A percentile compares a stretch with the other conserved stretches of the same genome.
These are phyloP conservation scores for Penicillium macrosclerotiorum DNA, from an alignment of 495 filamentous ascomycete species.

Conservation along the genomic window DNA sequence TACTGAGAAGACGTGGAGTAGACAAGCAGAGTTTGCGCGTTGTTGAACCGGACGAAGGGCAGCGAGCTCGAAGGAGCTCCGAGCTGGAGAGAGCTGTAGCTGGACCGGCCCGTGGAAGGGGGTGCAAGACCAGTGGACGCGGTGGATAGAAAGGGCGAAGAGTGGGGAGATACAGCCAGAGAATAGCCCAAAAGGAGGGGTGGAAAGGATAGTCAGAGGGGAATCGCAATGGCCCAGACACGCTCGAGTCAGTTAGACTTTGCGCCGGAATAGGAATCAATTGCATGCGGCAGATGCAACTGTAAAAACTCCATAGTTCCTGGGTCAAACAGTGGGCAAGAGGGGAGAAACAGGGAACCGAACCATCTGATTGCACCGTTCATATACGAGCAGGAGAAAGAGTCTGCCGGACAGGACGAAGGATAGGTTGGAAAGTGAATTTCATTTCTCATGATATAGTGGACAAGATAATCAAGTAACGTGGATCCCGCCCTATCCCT, in stretches of 20 bases:
- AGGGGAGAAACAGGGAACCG: neutral
- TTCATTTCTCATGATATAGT: constrained; percentile 10
- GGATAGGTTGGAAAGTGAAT: neutral
- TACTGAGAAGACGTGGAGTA: neutral
- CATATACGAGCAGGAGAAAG: no score
- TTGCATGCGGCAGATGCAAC: constrained; percentile 13
- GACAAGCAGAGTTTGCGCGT: neutral
- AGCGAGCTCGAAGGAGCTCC: neutral
- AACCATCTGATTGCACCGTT: no score
- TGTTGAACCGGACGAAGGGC: neutral
- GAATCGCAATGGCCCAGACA: no score
- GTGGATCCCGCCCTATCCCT: constrained; percentile 1
- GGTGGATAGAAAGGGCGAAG: neutral
- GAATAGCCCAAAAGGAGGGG: no score
- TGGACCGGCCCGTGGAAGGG: constrained; percentile 14
- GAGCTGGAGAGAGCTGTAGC: constrained; percentile 6
- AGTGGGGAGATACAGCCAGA: neutral
- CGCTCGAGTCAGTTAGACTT: no score
- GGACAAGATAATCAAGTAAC: constrained; percentile 5
- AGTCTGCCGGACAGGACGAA: no score
- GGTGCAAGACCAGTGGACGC: neutral
- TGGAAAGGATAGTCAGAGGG: no score
- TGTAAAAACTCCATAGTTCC: neutral
- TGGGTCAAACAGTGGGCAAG: neutral
- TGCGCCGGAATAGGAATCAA: constrained; percentile 2